Conservation (phyloP, 768 basidiomycete genomes). For the Pisolithus sp. region DNA sequence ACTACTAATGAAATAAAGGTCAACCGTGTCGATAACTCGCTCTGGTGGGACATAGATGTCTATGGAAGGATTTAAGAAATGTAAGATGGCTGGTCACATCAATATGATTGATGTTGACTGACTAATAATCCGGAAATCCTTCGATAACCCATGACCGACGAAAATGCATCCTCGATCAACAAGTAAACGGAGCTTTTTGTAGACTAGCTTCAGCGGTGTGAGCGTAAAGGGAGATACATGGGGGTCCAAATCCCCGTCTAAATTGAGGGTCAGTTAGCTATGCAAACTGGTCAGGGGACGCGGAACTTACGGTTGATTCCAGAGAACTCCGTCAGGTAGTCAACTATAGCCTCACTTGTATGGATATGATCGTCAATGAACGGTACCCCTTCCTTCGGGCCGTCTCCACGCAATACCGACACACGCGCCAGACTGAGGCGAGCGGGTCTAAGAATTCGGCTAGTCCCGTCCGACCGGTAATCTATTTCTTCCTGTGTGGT, state of each 20-base stretch:
- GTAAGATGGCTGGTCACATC: neutral
- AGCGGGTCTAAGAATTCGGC: slow-evolving; percentile 86
- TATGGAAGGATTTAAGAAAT: slow-evolving; percentile 22
- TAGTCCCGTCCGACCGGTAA: slow-evolving; percentile 89
- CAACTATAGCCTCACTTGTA: slow-evolving; percentile 90
- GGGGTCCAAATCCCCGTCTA: slow-evolving; percentile 92
- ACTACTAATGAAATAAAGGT: slow-evolving; percentile 80
- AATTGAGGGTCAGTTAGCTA: slow-evolving; percentile 4
- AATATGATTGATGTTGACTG: slow-evolving; percentile 23
- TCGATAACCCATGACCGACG: slow-evolving; percentile 93
- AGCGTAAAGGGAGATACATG: slow-evolving; percentile 77
- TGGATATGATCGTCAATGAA: slow-evolving; percentile 99
- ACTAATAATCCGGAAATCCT: slow-evolving; percentile 99
- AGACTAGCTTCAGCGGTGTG: slow-evolving; percentile 94
- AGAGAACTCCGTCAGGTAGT: slow-evolving; percentile 95
- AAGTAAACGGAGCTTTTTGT: slow-evolving; percentile 90
- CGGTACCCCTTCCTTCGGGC: slow-evolving; percentile 71
- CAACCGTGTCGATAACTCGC: slow-evolving; percentile 96
- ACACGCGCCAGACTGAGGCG: slow-evolving; percentile 91
- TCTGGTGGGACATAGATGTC: slow-evolving; percentile 95
- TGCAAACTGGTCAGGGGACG: neutral
- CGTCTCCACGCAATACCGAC: slow-evolving; percentile 85
- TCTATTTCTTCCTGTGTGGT: slow-evolving; percentile 81
- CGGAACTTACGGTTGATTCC: slow-evolving; percentile 78
- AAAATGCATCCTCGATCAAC: slow-evolving; percentile 96